These are phyloP conservation scores for Thielaviopsis ethacetica DNA, from an alignment of 2,329 filamentous ascomycete genomes.

Conservation along the genomic window DNA sequence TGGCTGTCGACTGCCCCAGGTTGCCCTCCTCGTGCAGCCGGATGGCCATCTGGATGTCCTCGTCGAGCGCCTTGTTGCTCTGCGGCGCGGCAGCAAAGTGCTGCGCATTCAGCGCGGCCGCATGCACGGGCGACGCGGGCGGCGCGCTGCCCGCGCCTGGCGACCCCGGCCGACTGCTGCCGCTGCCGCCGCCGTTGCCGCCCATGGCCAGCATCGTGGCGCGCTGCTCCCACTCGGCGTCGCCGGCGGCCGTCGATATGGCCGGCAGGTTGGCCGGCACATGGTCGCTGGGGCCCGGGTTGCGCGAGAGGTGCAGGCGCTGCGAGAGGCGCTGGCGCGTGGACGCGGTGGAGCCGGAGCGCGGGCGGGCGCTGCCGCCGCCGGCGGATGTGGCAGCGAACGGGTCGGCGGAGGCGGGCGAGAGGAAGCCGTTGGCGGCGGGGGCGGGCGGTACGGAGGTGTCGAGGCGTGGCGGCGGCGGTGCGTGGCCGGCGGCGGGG, in stretches of 20 bases:
- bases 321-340: slow-evolving; percentile 43
- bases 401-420: slow-evolving; percentile 3
- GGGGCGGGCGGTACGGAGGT: slow-evolving; percentile 13
- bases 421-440: slow-evolving; percentile 5
- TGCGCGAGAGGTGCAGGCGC: slow-evolving; percentile 49
- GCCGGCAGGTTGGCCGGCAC: slow-evolving; percentile 68
- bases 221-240: slow-evolving; percentile 80
- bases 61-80: slow-evolving; percentile 29
- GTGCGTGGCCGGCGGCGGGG: slow-evolving; percentile 63
- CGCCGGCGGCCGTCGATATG: slow-evolving; percentile 38
- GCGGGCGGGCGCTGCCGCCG: slow-evolving; percentile 17
- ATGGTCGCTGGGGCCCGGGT: slow-evolving; percentile 47
- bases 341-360: slow-evolving; percentile 31
- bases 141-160: slow-evolving; percentile 15
- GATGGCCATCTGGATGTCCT: slow-evolving; percentile 89
- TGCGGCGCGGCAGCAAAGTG: slow-evolving; percentile 24
- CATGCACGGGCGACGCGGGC: slow-evolving; percentile 11
- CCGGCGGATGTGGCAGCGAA: slow-evolving; percentile 13
- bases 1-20: slow-evolving; percentile 59
- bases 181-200: no score
- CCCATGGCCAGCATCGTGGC: slow-evolving; percentile 60
- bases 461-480: slow-evolving; percentile 20
- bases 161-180: slow-evolving; percentile 23
- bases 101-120: slow-evolving; percentile 14
- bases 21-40: slow-evolving; percentile 75